Percentiles rank a stretch among this genome's conserved stretches.
Evolutionary conservation across 2,329 filamentous ascomycete species (phyloP).

Genomic region (Davidsoniella australis): DNA sequence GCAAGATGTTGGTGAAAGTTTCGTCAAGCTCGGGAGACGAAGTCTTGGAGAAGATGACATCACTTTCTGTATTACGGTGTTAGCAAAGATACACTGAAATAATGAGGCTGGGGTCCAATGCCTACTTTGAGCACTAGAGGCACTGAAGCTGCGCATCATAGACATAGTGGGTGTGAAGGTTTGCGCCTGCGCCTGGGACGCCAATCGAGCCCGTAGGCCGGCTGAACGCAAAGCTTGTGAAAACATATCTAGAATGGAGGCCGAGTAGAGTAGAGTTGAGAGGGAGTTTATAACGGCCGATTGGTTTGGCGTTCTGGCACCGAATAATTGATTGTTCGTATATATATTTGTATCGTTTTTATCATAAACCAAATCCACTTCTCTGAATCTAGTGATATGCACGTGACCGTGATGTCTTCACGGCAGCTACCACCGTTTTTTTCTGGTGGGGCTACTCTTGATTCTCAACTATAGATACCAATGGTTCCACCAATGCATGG

Average conservation of each 20-base stretch:
- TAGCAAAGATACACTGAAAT: not conserved
- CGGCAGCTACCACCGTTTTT: not conserved
- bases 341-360: too few species aligned
- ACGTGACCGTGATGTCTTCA: slow-evolving; percentile 1
- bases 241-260: not conserved
- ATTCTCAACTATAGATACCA: too few species aligned
- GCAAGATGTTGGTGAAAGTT: slow-evolving; percentile 34
- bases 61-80: slow-evolving; percentile 2
- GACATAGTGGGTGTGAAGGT: not conserved
- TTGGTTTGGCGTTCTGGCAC: too few species aligned
- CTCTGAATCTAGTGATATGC: not conserved
- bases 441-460: not conserved
- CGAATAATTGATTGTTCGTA: too few species aligned
- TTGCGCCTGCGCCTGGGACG: not conserved
- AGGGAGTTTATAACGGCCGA: too few species aligned
- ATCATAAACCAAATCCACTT: too few species aligned
- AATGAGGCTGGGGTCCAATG: not conserved
- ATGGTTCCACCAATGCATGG: not conserved
- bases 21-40: slow-evolving; percentile 36
- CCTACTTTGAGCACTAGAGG: slow-evolving; percentile 7
- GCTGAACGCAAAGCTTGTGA: slow-evolving; percentile 3
- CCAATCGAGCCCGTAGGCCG: slow-evolving; percentile 1
- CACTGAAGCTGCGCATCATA: slow-evolving; percentile 3
- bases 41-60: slow-evolving; percentile 32
- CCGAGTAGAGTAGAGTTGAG: too few species aligned